Evolutionary conservation across 2,329 filamentous ascomycete species (phyloP), one percentile per base, ranked within the genome.

Genomic region (Chaetomium olivaceum): DNA sequence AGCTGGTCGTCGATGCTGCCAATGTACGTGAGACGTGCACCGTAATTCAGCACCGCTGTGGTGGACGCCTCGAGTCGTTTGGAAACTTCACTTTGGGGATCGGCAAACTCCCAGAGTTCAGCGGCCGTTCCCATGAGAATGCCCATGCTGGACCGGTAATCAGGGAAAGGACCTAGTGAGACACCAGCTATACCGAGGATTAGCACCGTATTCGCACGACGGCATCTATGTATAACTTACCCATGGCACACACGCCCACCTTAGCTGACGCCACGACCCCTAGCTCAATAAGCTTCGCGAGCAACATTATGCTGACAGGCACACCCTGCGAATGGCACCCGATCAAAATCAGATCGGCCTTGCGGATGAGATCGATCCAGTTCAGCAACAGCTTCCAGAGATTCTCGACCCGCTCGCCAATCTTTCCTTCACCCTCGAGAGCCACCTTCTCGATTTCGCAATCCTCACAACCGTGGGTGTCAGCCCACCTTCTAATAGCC

Each of bases 1-100:
- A 99, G 83, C 77, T 99, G 95, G 77, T 99, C 95, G 76, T 99
- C 95, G 60, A 99, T 96, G 77, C 93, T 97, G 62, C 94, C 94
- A 66, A 96, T 85, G 75, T 93, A 97, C 0, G 93, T 91, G 58
- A 98, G 87, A 50, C 92, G 87, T 16, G 91, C 91, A 14, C 93
- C 93, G 72, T 92, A 90, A 19, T 89, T 85, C 7, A 99, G 81
- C 1, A 90, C 89, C 11, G 86, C 85, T 73, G 90, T 88, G 3
- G 98, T 80, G 0, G 93, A 88, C 31, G 87, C 82, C 71, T 92
- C 88, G 71, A 97, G 96, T 70, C 91, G 87, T 73, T 90, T 89
- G 0, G 92, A 94, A 14, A 97, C 91, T 61, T 87, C 84, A 74
- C 92, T 97, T 63, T 90, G 86, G 0, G 91, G 87, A 68, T 93